Base-by-base conservation (phyloP, 202 grass and related monocot genomes). In the Musa balbisiana region DNA sequence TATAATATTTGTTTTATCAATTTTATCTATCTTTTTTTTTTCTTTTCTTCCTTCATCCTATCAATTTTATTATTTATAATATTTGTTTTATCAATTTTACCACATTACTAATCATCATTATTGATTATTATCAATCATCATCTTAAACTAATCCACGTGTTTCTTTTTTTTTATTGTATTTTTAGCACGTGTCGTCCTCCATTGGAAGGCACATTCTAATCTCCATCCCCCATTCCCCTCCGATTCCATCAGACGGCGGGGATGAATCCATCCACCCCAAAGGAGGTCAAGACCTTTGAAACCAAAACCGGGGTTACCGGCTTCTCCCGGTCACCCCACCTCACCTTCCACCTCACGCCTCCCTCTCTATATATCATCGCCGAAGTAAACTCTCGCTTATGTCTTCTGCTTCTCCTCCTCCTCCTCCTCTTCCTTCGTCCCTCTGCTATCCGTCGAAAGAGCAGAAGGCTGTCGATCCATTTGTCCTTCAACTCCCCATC, bases 291-390 rank as follows among this genome's bases (percentile, higher is more conserved):
- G 62, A 29, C 33, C 33, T 43, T 43, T 43, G 24, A 55, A 73
- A 60, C 64, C 62, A 60, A 15, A 15, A 67, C 64, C 67, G 89
- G 87, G 83, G 33, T 81, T 72, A 92, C 89, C 85, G 78, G 85
- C 78, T 49, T 62, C 76, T 59, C 14, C 83, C 83, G 49, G 80
- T 85, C 25, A 64, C 72, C 73, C 6, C 49, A 77, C 83, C 55
- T 52, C 76, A 52, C 69, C 64, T 80, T 84, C 80, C 9, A 78
- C 82, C 82, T 67, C 73, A 68, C 77, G 76, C 53, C 70, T 33
- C 5, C 33, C 33, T 43, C 33, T 15, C 26, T 43, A 11, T 33
- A 67, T 67, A 69, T 75, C n/a, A 73, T 27, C 71, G 71, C 79
- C 68, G 79, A 67, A 22, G 63, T 52, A 64, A 54, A 13, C 29